Conservation (phyloP, 129 eudicot species). For the Pulicaria dysenterica region DNA sequence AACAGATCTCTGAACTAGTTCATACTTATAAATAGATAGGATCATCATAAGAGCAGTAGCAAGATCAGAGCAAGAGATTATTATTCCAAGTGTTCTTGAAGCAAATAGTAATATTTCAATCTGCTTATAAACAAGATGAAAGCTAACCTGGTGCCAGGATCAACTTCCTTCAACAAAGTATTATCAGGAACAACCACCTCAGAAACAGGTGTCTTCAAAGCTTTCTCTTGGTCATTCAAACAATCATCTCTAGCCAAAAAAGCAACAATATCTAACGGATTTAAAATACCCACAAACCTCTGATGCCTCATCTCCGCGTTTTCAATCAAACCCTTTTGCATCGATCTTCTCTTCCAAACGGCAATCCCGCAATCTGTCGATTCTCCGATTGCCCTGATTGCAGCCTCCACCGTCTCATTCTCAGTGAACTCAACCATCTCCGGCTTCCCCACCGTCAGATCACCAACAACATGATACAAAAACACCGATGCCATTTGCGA, state of each 20-base stretch:
- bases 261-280: conserved; percentile 81
- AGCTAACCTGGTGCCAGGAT: conserved; percentile 95
- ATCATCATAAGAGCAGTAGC: background rate
- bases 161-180: conserved; percentile 73
- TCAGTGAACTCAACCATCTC: conserved; percentile 75
- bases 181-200: conserved; percentile 60
- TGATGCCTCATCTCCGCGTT: conserved; percentile 74
- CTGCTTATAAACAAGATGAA: background rate
- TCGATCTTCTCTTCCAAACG: conserved; percentile 70
- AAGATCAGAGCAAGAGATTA: background rate
- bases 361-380: conserved; percentile 83
- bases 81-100: background rate
- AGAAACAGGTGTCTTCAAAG: conserved; percentile 83
- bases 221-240: conserved; percentile 80
- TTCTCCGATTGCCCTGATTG: conserved; percentile 79
- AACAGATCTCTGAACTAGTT: background rate
- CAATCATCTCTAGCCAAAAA: conserved; percentile 68
- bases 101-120: background rate
- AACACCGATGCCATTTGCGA: conserved; percentile 78
- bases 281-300: conserved; percentile 86
- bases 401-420: conserved; percentile 83
- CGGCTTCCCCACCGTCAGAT: conserved; percentile 98
- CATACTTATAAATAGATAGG: background rate
- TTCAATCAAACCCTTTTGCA: conserved; percentile 53
- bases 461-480: conserved; percentile 93